Base-by-base conservation (phyloP, 129 eudicot genomes). In the Flaveria sonorensis region DNA sequence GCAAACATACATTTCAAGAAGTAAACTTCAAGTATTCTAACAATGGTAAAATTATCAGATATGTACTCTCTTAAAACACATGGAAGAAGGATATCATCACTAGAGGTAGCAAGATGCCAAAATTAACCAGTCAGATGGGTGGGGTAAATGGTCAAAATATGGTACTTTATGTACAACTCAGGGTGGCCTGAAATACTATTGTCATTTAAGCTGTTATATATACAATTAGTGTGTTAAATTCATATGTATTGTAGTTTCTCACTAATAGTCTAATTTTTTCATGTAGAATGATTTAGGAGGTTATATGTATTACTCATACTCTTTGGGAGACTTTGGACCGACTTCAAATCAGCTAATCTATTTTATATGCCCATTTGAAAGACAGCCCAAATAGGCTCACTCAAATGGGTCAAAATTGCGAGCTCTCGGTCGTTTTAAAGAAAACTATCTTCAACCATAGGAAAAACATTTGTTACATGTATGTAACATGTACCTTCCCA, bases 401-500 rank as follows among this genome's bases (percentile, higher is more conserved):
- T 61, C 43, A 24, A 51, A 48, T 48, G 62, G 15, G 12, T 70
- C 61, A 6, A 16, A 48, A 48, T 74, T 45, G 1, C 70, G 60
- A 45, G 26, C 42, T 73, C 18, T 43, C 7, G 6, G 30, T 28
- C 45, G 30, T 26, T 26, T 13, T 62, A 5, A 28, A 28, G 10
- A 61, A 4, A 23, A 24, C 0, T 23, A 24, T 45, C 26, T 24
- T 46, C 46, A 24, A 42, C 45, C 13, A 43, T 13, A 32, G 7
- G 30, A 19, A 10, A 46, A 46, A 40, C 43, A 60, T 26, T 59
- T 18, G n/a, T 68, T 42, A 24, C 68, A 77, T 50, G 16, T 12
- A 12, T 12, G 52, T 2, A 11, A 56, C 14, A 2, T 19, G 40
- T 85, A 92, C 98, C 97, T 94, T 94, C 65, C 98, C 98, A 68